These are phyloP conservation scores for Malus hybrid DNA, from an alignment of 331 rosid genomes.

Conservation along the genomic window DNA sequence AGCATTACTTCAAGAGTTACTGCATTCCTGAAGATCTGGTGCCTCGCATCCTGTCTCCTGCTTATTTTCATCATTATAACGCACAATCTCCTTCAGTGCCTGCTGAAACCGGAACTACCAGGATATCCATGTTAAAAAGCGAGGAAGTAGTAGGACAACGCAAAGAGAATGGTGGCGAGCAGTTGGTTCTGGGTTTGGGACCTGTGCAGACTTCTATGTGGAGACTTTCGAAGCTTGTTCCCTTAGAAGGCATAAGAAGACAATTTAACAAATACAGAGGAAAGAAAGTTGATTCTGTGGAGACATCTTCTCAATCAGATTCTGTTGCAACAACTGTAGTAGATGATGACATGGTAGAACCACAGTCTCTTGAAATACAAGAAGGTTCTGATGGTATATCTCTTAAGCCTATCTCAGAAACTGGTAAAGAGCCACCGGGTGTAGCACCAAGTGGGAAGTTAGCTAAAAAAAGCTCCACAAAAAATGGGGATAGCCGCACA, in stretches of 20 bases:
- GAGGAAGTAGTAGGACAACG: constrained; percentile 44
- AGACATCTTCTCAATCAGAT: constrained; percentile 35
- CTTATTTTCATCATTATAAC: constrained; percentile 93
- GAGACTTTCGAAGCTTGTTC: constrained; percentile 93
- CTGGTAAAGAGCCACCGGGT: constrained; percentile 35
- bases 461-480: constrained; percentile 28
- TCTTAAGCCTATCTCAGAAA: constrained; percentile 71
- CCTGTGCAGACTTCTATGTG: constrained; percentile 90
- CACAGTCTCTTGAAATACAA: constrained; percentile 90
- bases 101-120: constrained; percentile 36
- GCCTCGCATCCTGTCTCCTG: constrained; percentile 92
- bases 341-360: constrained; percentile 66
- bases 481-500: constrained; percentile 38
- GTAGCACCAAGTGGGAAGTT: constrained; percentile 40
- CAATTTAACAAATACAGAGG: constrained; percentile 48
- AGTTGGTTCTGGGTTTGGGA: constrained; percentile 90
- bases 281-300: constrained; percentile 35
- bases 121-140: constrained; percentile 27
- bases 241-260: constrained; percentile 67
- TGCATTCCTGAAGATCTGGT: constrained; percentile 97
- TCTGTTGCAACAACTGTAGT: constrained; percentile 44
- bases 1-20: constrained; percentile 89
- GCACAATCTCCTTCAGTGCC: constrained; percentile 50
- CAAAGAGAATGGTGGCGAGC: constrained; percentile 61
- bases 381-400: constrained; percentile 93